Evolutionary conservation across 2,329 filamentous ascomycete species (phyloP).

Genomic region (Thelonectria blattea): DNA sequence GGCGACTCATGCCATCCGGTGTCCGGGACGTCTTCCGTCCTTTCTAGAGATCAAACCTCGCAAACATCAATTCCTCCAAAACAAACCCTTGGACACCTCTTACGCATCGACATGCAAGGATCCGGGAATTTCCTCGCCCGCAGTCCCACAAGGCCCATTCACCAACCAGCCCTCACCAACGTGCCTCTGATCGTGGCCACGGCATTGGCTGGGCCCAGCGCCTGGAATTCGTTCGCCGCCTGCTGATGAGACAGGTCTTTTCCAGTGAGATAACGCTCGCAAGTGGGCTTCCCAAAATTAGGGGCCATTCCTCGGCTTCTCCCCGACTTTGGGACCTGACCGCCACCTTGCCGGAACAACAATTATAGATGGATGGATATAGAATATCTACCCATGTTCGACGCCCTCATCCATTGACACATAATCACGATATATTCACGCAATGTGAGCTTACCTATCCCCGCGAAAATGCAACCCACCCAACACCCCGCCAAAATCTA

Average conservation of each 20-base stretch:
- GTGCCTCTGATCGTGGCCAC: conserved; percentile 24
- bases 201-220: conserved; percentile 27
- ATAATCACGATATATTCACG: conserved; percentile 1
- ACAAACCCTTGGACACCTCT: neutral
- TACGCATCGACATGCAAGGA: conserved; percentile 1
- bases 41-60: neutral
- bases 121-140: conserved; percentile 32
- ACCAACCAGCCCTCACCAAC: conserved; percentile 33
- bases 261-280: neutral
- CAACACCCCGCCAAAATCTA: conserved; percentile 14
- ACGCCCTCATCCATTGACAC: neutral
- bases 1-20: neutral
- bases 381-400: neutral
- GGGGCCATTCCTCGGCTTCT: conserved; percentile 1
- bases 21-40: neutral
- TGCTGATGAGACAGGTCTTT: too few relatives aligned
- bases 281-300: neutral
- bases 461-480: conserved; percentile 22
- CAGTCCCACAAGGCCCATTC: conserved; percentile 31
- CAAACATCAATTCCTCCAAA: neutral
- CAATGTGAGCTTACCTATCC: neutral
- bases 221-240: neutral
- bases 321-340: neutral
- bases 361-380: neutral
- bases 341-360: neutral